A percentile compares a stretch with the other conserved stretches of the same genome.
phyloP scores from a whole-genome alignment of 2,329 filamentous ascomycete genomes.

The Tolypocladium capitatum region DNA sequence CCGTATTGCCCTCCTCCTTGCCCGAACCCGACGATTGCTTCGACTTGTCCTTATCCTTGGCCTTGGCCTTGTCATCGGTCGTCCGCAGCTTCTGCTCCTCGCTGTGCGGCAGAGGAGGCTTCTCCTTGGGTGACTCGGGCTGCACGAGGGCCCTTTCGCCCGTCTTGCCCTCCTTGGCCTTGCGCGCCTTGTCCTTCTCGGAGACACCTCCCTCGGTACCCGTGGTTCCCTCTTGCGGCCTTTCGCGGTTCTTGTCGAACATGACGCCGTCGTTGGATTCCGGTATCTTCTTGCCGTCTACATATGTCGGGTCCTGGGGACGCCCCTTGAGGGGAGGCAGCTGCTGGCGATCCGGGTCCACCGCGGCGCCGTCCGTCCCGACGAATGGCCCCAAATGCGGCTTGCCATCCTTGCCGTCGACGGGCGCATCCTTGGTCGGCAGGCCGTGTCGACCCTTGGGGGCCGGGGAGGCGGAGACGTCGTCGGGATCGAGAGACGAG shows the following conservation, averaged over 20 bases:
- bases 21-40: constrained; percentile 28
- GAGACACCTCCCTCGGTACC: constrained; percentile 84
- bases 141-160: constrained; percentile 57
- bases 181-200: constrained; percentile 68
- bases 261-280: constrained; percentile 70
- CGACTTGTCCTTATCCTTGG: constrained; percentile 27
- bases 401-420: constrained; percentile 88
- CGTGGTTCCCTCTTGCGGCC: constrained; percentile 72
- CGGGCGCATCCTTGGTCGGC: constrained; percentile 63
- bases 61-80: constrained; percentile 27
- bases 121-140: constrained; percentile 75
- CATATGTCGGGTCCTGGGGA: constrained; percentile 36
- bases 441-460: constrained; percentile 21
- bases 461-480: constrained; percentile 11
- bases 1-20: constrained; percentile 22
- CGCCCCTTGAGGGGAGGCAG: constrained; percentile 34
- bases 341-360: constrained; percentile 21
- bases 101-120: constrained; percentile 66
- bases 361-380: constrained; percentile 31
- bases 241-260: constrained; percentile 68
- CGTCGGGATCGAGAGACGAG: constrained; percentile 13
- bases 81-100: constrained; percentile 56
- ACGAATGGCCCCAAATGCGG: constrained; percentile 80
- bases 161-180: constrained; percentile 51
- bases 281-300: constrained; percentile 49